Base-by-base conservation (phyloP, 192 early-diverging fungal genomes). In the Entomortierella parvispora region DNA sequence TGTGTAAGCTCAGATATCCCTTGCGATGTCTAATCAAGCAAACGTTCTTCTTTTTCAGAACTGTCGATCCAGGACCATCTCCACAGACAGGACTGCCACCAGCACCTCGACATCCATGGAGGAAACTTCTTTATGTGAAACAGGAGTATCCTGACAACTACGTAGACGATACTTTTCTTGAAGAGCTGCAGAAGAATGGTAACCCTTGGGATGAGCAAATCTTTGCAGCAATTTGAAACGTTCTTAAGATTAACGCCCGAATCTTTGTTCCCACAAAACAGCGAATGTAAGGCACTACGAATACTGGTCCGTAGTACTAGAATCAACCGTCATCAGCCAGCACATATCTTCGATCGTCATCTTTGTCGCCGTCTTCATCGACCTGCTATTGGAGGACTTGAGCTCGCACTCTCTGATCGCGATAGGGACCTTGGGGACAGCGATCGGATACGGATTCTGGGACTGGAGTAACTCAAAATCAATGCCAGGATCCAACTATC, bases 81-180 rank as follows among this genome's bases (percentile, higher is more conserved):
- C 2, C 65, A 23, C 58, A 58, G n/a, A n/a, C n/a, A 25, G 29
- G 40, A 12, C 25, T 57, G 26, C 53, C 57, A 6, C 37, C 51
- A 29, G 11, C 48, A 10, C 71, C 60, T 5, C 71, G 68, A 45
- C 5, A 56, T 4, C 82, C 85, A 22, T 97, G 94, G 95, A 82
- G 89, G 33, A 95, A 93, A 79, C 64, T 95, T 1, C 72, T 97
- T 58, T 97, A 94, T 77, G 89, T 95, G 45, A 90, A 91, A 58
- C 96, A 97, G 72, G 89, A 90, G 42, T 96, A 91, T 58, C 91
- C 94, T 7, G 96, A 98, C 75, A 94, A 96, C 78, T 93, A 96
- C 79, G 94, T 96, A 1, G 95, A 96, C 67, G 83, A 85, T 33
- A 90, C 93, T 3, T 98, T 98, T 69, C 68, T 98, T 48, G 89